Evolutionary conservation across 1,139 yeast genomes (phyloP).

Genomic region (Eremothecium cymbalariae): DNA sequence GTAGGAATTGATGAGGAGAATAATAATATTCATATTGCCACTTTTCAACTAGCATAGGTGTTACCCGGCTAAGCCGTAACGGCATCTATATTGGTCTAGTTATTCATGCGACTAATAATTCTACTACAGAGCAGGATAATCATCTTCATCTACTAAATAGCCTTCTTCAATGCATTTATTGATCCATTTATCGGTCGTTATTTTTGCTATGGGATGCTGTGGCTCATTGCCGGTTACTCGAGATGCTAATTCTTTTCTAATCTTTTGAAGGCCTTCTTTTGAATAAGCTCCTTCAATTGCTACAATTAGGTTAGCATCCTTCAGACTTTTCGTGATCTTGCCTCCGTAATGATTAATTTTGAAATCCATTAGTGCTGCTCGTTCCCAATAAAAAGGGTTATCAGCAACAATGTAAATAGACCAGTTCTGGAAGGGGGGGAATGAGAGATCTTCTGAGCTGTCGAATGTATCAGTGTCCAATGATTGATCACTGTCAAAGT

Average conservation of each 20-base stretch:
- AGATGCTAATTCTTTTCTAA: conserved; percentile 26
- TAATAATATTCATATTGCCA: too few species aligned
- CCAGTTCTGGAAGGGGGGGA: conserved; percentile 25
- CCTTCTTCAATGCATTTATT: conserved; percentile 36
- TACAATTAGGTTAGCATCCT: conserved; percentile 24
- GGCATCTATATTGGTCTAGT: too few species aligned
- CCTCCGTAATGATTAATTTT: conserved; percentile 28
- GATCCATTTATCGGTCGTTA: conserved; percentile 42
- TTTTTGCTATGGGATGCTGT: conserved; percentile 36
- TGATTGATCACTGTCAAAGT: not conserved
- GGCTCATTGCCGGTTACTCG: conserved; percentile 19
- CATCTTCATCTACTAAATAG: conserved; percentile 41
- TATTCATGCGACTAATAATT: too few species aligned
- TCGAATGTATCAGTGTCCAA: not conserved
- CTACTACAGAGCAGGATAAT: conserved; percentile 20
- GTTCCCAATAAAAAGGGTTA: conserved; percentile 6
- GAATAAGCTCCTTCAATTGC: conserved; percentile 10
- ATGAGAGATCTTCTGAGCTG: conserved; percentile 14
- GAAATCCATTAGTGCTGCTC: conserved; percentile 8
- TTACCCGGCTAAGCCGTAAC: too few species aligned
- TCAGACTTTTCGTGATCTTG: conserved; percentile 13
- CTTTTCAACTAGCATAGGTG: too few species aligned
- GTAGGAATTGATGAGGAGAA: too few species aligned
- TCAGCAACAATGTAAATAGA: conserved; percentile 27
- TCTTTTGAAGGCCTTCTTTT: conserved; percentile 7